phyloP scores from a whole-genome alignment of 2,329 filamentous ascomycete species.

The Fusarium cicatricum region DNA sequence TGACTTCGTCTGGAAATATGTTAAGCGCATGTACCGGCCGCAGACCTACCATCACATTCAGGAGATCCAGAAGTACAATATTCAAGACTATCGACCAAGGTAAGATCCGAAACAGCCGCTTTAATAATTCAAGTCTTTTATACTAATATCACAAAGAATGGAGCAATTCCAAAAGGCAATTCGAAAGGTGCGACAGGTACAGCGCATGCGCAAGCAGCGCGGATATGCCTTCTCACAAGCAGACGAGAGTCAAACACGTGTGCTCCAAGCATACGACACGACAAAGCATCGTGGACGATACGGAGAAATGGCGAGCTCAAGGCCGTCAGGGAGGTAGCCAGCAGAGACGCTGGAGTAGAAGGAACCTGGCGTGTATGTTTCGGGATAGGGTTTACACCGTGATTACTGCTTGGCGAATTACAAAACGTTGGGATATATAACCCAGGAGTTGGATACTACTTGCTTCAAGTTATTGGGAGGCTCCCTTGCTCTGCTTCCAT shows the following conservation, averaged over 20 bases:
- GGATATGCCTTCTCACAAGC: conserved; percentile 98
- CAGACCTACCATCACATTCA: conserved; percentile 98
- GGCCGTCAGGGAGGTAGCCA: conserved; percentile 42
- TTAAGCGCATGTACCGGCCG: conserved; percentile 95
- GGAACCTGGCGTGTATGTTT: conserved; percentile 28
- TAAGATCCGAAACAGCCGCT: conserved; percentile 53
- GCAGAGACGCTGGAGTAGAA: conserved; percentile 4
- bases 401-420: conserved; percentile 36
- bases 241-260: conserved; percentile 93
- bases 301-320: conserved; percentile 83
- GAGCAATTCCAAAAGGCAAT: conserved; percentile 99
- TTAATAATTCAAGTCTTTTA: not conserved
- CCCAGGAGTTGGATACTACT: conserved; percentile 40
- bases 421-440: conserved; percentile 33
- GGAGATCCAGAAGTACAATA: conserved; percentile 99
- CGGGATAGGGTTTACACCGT: conserved; percentile 17
- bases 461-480: conserved; percentile 26
- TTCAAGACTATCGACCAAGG: conserved; percentile 97
- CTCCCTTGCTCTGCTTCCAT: conserved; percentile 7
- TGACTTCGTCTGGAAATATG: conserved; percentile 97
- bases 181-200: conserved; percentile 96
- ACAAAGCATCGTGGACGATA: conserved; percentile 90
- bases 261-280: conserved; percentile 97
- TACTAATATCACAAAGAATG: conserved; percentile 70
- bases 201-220: conserved; percentile 98